Conservation (phyloP, 1,139 yeast genomes). For the Magnusiomyces magnusii region DNA sequence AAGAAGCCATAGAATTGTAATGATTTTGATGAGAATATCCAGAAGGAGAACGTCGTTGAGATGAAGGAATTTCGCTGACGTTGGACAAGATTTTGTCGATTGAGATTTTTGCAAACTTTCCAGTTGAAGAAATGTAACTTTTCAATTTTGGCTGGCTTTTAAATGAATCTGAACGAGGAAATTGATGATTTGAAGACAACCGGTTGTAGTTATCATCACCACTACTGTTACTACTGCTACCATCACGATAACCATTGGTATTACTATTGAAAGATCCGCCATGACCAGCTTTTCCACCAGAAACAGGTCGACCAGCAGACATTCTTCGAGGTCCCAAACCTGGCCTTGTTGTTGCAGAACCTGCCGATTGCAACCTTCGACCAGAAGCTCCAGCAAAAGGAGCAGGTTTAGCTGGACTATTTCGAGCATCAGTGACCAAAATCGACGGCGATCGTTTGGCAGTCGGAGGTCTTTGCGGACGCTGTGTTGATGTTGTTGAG, state of each 20-base stretch:
- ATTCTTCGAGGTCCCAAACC: not conserved
- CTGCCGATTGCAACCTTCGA: slow-evolving; percentile 2
- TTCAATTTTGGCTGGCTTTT: not conserved
- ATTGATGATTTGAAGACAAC: no score
- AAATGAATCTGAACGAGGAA: not conserved
- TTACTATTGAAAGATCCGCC: no score
- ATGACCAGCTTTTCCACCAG: no score
- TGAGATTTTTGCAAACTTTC: slow-evolving; percentile 27
- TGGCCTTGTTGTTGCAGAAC: not conserved
- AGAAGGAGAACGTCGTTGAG: slow-evolving; percentile 42
- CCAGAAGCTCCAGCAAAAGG: slow-evolving; percentile 52
- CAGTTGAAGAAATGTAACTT: slow-evolving; percentile 9
- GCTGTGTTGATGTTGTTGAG: slow-evolving; percentile 2
- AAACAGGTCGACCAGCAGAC: no score
- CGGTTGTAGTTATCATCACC: no score
- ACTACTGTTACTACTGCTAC: no score
- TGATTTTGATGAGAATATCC: not conserved
- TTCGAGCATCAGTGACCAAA: slow-evolving; percentile 80
- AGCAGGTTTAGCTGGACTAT: slow-evolving; percentile 57
- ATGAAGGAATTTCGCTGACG: slow-evolving; percentile 81
- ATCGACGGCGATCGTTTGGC: slow-evolving; percentile 93
- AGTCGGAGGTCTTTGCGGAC: slow-evolving; percentile 43
- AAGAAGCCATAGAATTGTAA: not conserved
- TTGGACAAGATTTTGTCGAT: slow-evolving; percentile 46
- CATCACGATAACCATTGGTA: no score